Conservation (phyloP, 108 stramenopile species). For the Cyclostephanos tholiformis region DNA sequence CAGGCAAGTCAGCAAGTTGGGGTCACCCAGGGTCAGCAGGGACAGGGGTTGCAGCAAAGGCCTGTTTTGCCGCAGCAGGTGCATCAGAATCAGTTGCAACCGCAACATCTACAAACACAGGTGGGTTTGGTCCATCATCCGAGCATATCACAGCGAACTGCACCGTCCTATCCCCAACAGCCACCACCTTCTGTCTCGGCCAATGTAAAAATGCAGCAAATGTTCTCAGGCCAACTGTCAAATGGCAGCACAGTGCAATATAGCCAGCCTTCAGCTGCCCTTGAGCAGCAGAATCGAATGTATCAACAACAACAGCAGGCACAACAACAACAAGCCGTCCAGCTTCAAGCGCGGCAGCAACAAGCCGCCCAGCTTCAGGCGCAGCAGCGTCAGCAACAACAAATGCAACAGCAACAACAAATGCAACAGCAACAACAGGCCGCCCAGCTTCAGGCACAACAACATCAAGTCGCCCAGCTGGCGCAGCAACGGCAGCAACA, state of each 20-base stretch:
- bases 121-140: conserved; percentile 15
- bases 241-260: not conserved
- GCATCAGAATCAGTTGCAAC: conserved; percentile 16
- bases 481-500: conserved; percentile 19
- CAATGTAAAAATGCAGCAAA: not conserved
- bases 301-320: conserved; percentile 16
- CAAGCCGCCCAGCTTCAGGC: conserved; percentile 22
- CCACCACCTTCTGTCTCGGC: not conserved
- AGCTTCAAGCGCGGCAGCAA: conserved; percentile 24
- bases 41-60: conserved; percentile 7
- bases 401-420: conserved; percentile 17
- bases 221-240: not conserved
- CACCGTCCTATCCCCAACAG: not conserved
- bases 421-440: conserved; percentile 16
- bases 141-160: conserved; percentile 2
- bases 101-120: conserved; percentile 12
- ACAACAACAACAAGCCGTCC: conserved; percentile 10
- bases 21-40: not conserved
- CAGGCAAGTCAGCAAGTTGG: conserved; percentile 11
- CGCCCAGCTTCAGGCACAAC: conserved; percentile 11
- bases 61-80: not conserved
- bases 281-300: conserved; percentile 16
- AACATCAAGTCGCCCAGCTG: not conserved
- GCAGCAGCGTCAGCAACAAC: conserved; percentile 14
- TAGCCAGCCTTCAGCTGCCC: not conserved